Base-by-base conservation (phyloP, 306 rosid genomes). In the Rosa lucieae region DNA sequence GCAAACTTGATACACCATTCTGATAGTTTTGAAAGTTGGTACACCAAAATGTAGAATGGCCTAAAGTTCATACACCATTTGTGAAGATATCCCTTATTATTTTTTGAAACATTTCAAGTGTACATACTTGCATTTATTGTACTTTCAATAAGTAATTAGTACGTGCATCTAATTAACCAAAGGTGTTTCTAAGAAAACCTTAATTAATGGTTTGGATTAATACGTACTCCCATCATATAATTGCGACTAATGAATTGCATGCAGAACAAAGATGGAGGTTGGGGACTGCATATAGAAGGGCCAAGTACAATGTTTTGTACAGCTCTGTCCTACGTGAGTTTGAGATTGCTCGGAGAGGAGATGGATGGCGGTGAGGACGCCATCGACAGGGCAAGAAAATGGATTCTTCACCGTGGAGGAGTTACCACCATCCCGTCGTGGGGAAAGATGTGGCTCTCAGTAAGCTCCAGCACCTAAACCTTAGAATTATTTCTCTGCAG, bases 241-340 rank as follows among this genome's bases (percentile, higher is more conserved):
- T 10, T 10, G 13, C 51, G 10, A 47, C 13, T 10, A 47, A 47
- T 26, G 8, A 47, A 46, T 21, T 65, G 23, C 73, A 91, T 13
- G 59, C 59, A 53, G 97, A 93, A 89, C 74, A 37, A 73, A 77
- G 98, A 93, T 86, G 97, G 98, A 53, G 98, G 93, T 26, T 93
- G 98, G 98, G 98, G 98, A 79, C 78, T 93, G 65, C 98, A 93
- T 55, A 89, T 93, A 81, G 98, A 89, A 80, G 98, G 98, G 18
- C 42, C 44, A 2, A 93, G 97, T 89, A 88, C 87, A 44, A 93
- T 91, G 98, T 85, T 93, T n/a, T 71, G 92, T 51, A 91, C 93
- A 55, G 84, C 79, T 67, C 84, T 93, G 3, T 81, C 82, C 21
- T 93, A 93, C 72, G 90, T 91, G 5, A 46, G 82, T 2, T 66